phyloP scores from a whole-genome alignment of 108 stramenopile species.

The Discostella stelligeroides region DNA sequence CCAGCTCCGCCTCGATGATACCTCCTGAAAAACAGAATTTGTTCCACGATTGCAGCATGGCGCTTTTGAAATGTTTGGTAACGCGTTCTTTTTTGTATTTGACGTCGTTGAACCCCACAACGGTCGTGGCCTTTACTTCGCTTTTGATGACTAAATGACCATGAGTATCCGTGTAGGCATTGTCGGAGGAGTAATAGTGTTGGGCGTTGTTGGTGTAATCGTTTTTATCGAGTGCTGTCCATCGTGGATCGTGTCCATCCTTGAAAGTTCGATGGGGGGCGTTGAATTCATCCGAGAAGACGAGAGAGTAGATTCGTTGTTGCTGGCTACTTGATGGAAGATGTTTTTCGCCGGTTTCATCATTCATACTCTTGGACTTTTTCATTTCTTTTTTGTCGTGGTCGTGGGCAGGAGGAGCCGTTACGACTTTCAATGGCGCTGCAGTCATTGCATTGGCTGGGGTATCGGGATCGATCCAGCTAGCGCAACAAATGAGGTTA shows the following conservation, averaged over 20 bases:
- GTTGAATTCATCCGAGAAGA: too few species aligned
- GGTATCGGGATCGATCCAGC: too few species aligned
- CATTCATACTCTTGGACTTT: too few species aligned
- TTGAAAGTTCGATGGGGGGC: slow-evolving; percentile 72
- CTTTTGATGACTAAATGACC: slow-evolving; percentile 88
- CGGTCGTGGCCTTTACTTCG: slow-evolving; percentile 73
- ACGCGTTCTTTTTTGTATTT: slow-evolving; percentile 60
- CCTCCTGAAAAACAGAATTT: slow-evolving; percentile 99
- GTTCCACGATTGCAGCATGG: slow-evolving; percentile 97
- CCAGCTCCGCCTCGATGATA: slow-evolving; percentile 86
- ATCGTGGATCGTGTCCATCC: slow-evolving; percentile 94
- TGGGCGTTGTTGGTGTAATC: slow-evolving; percentile 97
- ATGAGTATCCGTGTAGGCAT: slow-evolving; percentile 71
- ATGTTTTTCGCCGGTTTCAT: too few species aligned
- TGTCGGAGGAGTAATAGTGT: slow-evolving; percentile 86
- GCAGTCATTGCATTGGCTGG: too few species aligned
- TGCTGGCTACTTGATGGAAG: too few species aligned
- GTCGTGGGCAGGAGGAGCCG: too few species aligned
- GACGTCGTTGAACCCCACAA: slow-evolving; percentile 86
- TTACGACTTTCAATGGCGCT: too few species aligned
- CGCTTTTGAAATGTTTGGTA: slow-evolving; percentile 88
- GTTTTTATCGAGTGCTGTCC: slow-evolving; percentile 96
- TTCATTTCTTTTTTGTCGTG: too few species aligned
- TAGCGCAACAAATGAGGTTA: too few species aligned
- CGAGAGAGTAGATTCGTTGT: too few species aligned